Evolutionary conservation across 192 early-diverging fungal genomes (phyloP).

Genomic region (Jimgerdemannia flammicorona): DNA sequence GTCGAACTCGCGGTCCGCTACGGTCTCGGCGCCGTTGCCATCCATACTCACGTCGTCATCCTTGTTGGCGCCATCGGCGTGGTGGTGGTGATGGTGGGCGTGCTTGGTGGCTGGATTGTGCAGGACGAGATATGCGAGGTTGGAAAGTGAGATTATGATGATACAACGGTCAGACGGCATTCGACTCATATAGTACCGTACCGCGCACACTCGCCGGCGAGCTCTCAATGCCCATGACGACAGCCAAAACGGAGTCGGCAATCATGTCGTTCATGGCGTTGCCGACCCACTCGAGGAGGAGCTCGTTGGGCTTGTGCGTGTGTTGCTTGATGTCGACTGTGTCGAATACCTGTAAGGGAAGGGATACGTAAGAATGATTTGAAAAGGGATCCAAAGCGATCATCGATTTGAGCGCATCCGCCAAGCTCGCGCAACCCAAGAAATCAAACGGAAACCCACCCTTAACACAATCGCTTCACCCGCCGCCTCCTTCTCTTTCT

Average conservation of each 20-base stretch:
- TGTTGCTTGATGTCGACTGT: constrained; percentile 69
- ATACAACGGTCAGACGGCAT: too few relatives aligned
- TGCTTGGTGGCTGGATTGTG: not conserved
- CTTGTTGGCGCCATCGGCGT: not conserved
- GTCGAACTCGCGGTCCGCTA: not conserved
- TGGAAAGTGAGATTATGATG: too few relatives aligned
- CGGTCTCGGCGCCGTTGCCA: not conserved
- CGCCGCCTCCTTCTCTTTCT: not conserved
- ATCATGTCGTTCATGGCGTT: constrained; percentile 93
- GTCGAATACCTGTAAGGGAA: constrained; percentile 58
- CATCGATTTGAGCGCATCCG: not conserved
- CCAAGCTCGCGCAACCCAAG: not conserved
- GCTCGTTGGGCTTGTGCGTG: constrained; percentile 47
- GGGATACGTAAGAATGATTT: too few relatives aligned
- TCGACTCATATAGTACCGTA: not conserved
- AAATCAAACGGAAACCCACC: not conserved
- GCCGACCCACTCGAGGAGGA: constrained; percentile 89
- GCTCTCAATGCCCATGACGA: constrained; percentile 80
- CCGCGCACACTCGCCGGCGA: constrained; percentile 76
- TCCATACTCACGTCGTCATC: not conserved
- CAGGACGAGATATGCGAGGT: too few relatives aligned
- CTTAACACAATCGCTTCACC: not conserved
- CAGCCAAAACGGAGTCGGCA: constrained; percentile 87
- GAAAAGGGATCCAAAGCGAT: too few relatives aligned
- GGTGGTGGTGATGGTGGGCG: not conserved